These are phyloP conservation scores for Begonia masoniana DNA, from an alignment of 306 rosid genomes.

Conservation along the genomic window DNA sequence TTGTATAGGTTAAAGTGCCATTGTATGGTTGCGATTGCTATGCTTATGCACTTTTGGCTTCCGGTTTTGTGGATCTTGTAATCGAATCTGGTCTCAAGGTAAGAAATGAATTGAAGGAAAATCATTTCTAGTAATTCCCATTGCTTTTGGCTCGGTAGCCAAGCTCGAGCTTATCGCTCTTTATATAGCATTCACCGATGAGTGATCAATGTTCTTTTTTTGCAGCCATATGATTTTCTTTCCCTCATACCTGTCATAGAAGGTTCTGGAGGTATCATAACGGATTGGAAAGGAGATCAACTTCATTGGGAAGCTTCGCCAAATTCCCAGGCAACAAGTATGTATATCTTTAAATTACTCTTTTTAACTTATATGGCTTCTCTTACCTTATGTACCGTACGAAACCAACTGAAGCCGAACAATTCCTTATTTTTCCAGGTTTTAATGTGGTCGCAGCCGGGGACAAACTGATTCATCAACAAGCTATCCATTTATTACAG, in stretches of 20 bases:
- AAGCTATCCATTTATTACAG: slow-evolving; percentile 52
- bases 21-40: slow-evolving; percentile 97
- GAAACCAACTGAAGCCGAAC: not conserved
- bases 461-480: slow-evolving; percentile 60
- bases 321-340: slow-evolving; percentile 49
- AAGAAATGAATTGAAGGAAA: not conserved
- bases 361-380: not conserved
- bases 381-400: not conserved
- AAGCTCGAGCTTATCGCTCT: too few relatives aligned
- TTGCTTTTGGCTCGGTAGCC: not conserved
- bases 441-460: slow-evolving; percentile 87
- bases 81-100: slow-evolving; percentile 93
- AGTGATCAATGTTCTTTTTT: slow-evolving; percentile 1
- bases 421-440: slow-evolving; percentile 28
- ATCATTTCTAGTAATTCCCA: not conserved
- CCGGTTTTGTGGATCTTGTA: slow-evolving; percentile 92
- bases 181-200: too few relatives aligned
- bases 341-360: not conserved
- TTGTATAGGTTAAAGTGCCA: slow-evolving; percentile 71
- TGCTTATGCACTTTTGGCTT: slow-evolving; percentile 85
- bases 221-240: slow-evolving; percentile 89
- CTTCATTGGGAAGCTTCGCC: slow-evolving; percentile 87
- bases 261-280: slow-evolving; percentile 88
- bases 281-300: slow-evolving; percentile 85
- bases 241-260: slow-evolving; percentile 80